Percentiles rank a stretch among this genome's conserved stretches.
These are phyloP conservation scores for Leptodontidium sp. DNA, from an alignment of 2,329 filamentous ascomycete genomes.

Conservation along the genomic window DNA sequence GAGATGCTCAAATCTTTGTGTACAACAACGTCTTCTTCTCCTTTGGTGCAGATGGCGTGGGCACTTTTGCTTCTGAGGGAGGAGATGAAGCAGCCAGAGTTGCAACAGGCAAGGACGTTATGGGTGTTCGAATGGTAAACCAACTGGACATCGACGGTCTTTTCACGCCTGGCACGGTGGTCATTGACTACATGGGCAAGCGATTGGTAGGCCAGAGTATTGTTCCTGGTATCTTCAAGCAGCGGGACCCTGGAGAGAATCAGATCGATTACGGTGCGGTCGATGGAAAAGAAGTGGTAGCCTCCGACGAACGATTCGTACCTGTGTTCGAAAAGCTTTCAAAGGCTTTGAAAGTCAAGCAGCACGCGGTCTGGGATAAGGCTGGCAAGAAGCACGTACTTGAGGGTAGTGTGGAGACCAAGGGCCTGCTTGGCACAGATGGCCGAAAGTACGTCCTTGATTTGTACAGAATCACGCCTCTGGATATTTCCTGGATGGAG, in stretches of 20 bases:
- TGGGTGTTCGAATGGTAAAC: constrained; percentile 93
- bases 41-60: constrained; percentile 95
- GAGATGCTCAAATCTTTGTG: constrained; percentile 96
- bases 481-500: constrained; percentile 92
- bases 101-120: constrained; percentile 95
- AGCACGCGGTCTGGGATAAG: constrained; percentile 98
- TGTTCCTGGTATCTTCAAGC: constrained; percentile 98
- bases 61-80: constrained; percentile 95
- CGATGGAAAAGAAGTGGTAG: constrained; percentile 94
- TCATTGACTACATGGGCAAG: constrained; percentile 96
- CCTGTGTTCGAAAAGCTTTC: constrained; percentile 89
- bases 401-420: constrained; percentile 96
- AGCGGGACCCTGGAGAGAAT: constrained; percentile 95
- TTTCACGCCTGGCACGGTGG: constrained; percentile 94
- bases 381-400: constrained; percentile 88
- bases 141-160: constrained; percentile 95
- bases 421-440: constrained; percentile 95
- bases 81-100: constrained; percentile 96
- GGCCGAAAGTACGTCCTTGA: constrained; percentile 98
- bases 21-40: constrained; percentile 99
- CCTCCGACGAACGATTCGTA: constrained; percentile 86
- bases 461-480: constrained; percentile 90
- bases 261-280: constrained; percentile 99
- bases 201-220: constrained; percentile 98
- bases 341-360: constrained; percentile 89